These are phyloP conservation scores for Hygrophorus russula DNA, from an alignment of 768 basidiomycete species.

Conservation along the genomic window DNA sequence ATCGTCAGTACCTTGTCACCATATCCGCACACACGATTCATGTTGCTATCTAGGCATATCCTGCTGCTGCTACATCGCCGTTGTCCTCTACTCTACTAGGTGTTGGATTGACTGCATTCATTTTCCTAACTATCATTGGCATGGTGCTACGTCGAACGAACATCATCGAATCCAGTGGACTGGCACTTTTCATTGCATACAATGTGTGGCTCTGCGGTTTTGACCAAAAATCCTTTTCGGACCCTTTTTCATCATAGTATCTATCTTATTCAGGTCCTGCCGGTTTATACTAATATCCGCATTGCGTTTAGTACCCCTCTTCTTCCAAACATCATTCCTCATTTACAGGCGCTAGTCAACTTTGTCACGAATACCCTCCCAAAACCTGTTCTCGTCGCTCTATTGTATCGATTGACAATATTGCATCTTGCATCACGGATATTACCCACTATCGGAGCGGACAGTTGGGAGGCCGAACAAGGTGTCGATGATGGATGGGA, in stretches of 20 bases:
- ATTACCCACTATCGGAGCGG: conserved; percentile 73
- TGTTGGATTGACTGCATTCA: conserved; percentile 74
- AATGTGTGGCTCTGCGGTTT: conserved; percentile 87
- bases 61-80: conserved; percentile 72
- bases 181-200: conserved; percentile 82
- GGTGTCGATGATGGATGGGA: conserved; percentile 57
- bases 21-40: neutral
- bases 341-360: conserved; percentile 67
- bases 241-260: conserved; percentile 70
- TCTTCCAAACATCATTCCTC: conserved; percentile 68
- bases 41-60: conserved; percentile 48
- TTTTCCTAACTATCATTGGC: conserved; percentile 88
- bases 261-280: conserved; percentile 15
- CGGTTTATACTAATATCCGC: neutral
- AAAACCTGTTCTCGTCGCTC: conserved; percentile 70
- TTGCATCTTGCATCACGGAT: conserved; percentile 76
- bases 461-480: conserved; percentile 65
- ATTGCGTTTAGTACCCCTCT: conserved; percentile 48
- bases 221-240: conserved; percentile 60
- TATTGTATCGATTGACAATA: conserved; percentile 71
- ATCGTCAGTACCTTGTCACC: conserved; percentile 35
- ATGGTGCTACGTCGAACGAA: conserved; percentile 84
- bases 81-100: conserved; percentile 85
- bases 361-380: conserved; percentile 81
- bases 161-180: conserved; percentile 82